Evolutionary conservation across 2,329 filamentous ascomycete species (phyloP), one percentile per base, ranked within the genome.

Genomic region (Nemania abortiva): DNA sequence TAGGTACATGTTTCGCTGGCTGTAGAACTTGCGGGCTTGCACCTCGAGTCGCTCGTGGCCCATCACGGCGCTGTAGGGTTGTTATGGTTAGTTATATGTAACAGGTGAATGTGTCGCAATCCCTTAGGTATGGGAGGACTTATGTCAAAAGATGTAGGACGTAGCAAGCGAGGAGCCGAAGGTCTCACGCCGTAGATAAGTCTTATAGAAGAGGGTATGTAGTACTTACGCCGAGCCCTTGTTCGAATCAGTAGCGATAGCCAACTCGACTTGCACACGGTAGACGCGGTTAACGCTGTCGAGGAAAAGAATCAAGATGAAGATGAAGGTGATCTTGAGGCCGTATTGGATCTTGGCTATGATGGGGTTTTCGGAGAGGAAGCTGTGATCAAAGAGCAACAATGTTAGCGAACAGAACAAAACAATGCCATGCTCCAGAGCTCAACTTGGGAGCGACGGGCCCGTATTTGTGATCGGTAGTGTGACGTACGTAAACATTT

Each of bases 1-100:
- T 71, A 99, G 94, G 85, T 99, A 99, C 96, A 99, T 99, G 90
- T 99, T 99, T 83, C 96, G 95, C 86, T 99, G 95, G 71, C 95
- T 97, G 89, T 99, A 99, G 88, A 99, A 99, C 85, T 99, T 99
- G 88, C 96, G 94, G 74, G 96, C 95, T 84, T 99, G 96, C 61
- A 98, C 95, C 84, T 99, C 96, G 89, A 97, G 94, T 73, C 96
- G 95, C 81, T 98, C 96, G 79, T 93, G 91, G 72, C 96, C 95
- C 77, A 98, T 90, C 69, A 95, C 90, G 60, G 90, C 89, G 79
- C 78, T 79, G 42, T 65, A n/a, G 3, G 45, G 31, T 1, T 15
- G 37, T 24, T 24, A n/a, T 22, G 20, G 49, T 70, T 18, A 70
- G 54, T 31, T 2, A 18, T 34, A 39, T 42, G 55, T 6, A 47